These are phyloP conservation scores for Jackrogersella minutella DNA, from an alignment of 495 filamentous ascomycete species.

Conservation along the genomic window DNA sequence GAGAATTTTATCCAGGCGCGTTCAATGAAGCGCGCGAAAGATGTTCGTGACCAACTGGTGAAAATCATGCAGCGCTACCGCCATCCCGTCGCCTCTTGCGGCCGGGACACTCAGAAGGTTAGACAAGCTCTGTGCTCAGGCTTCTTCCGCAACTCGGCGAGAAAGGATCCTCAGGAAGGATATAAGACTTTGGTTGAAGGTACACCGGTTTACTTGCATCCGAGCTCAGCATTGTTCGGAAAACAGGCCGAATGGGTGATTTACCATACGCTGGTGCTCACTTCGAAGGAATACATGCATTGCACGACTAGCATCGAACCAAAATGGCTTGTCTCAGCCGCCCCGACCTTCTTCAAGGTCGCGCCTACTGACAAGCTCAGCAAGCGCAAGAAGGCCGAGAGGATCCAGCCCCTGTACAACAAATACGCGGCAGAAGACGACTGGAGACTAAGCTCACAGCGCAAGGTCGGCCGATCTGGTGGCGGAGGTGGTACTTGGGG, in stretches of 20 bases:
- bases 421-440: conserved; percentile 86
- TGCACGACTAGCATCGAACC: conserved; percentile 90
- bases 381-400: conserved; percentile 91
- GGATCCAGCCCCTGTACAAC: conserved; percentile 94
- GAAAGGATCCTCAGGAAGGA: conserved; percentile 94
- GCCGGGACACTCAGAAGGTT: conserved; percentile 84
- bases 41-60: conserved; percentile 89
- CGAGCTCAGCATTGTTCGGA: conserved; percentile 87
- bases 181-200: conserved; percentile 97
- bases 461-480: conserved; percentile 84
- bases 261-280: conserved; percentile 87
- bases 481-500: conserved; percentile 95
- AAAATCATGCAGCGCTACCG: conserved; percentile 92
- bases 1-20: conserved; percentile 98
- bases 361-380: conserved; percentile 87
- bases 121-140: conserved; percentile 92
- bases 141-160: conserved; percentile 93
- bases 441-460: conserved; percentile 92
- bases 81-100: conserved; percentile 81
- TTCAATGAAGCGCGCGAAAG: conserved; percentile 84
- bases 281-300: conserved; percentile 98
- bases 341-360: conserved; percentile 98
- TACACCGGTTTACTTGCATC: conserved; percentile 94
- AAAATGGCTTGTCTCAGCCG: conserved; percentile 89
- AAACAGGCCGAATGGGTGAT: conserved; percentile 97